A percentile compares a stretch with the other conserved stretches of the same genome.
phyloP scores from a whole-genome alignment of 768 basidiomycete species.

The Hericium erinaceus region DNA sequence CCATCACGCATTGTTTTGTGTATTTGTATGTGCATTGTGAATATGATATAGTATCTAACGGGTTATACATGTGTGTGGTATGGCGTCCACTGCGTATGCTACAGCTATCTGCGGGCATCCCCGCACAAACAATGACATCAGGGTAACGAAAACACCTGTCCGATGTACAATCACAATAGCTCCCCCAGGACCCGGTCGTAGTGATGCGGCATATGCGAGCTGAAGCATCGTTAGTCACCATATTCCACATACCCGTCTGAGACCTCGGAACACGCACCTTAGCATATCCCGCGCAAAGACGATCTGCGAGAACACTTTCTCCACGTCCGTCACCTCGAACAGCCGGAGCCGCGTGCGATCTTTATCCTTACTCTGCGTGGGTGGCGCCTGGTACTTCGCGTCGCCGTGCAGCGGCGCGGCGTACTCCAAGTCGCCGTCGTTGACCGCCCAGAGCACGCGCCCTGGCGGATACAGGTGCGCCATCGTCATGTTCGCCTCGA shows the following conservation, averaged over 20 bases:
- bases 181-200: constrained; percentile 73
- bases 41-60: background rate
- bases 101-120: background rate
- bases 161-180: constrained; percentile 20
- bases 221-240: constrained; percentile 17
- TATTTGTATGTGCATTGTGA: background rate
- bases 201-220: constrained; percentile 72
- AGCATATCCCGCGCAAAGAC: constrained; percentile 81
- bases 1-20: background rate
- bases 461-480: constrained; percentile 69
- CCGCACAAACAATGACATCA: background rate
- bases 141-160: background rate
- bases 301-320: constrained; percentile 72
- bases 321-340: constrained; percentile 70
- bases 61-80: background rate
- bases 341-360: constrained; percentile 50
- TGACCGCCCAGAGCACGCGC: constrained; percentile 69
- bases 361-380: constrained; percentile 14
- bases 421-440: constrained; percentile 60
- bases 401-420: constrained; percentile 28
- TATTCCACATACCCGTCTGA: background rate
- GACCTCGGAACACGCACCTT: constrained; percentile 34
- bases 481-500: constrained; percentile 77
- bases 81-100: background rate
- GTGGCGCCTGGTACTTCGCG: constrained; percentile 8